Conservation (phyloP, 768 basidiomycete species). For the Lactarius akahatsu region DNA sequence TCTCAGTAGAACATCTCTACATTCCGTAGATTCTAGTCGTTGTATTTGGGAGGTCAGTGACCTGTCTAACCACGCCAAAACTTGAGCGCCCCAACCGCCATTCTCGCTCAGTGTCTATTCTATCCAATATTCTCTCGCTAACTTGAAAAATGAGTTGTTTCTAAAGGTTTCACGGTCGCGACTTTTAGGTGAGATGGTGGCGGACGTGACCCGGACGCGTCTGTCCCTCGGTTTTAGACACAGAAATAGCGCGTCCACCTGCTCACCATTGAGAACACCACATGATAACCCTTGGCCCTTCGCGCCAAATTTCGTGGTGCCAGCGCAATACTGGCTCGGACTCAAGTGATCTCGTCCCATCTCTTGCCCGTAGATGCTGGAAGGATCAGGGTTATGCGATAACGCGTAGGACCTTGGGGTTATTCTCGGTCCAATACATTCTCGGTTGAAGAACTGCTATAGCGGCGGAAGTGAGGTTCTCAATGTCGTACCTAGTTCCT, state of each 20-base stretch:
- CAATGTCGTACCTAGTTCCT: not conserved
- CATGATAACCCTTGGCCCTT: not conserved
- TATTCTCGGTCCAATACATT: not conserved
- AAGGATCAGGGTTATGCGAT: not conserved
- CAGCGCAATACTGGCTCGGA: constrained; percentile 10
- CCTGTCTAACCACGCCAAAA: not conserved
- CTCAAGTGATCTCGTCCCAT: not conserved
- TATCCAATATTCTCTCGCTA: no score
- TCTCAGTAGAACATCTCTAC: not conserved
- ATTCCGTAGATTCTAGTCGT: not conserved
- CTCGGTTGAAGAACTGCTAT: not conserved
- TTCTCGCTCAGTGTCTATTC: constrained; percentile 7
- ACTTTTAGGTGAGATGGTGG: not conserved
- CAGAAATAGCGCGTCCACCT: not conserved
- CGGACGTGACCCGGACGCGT: not conserved
- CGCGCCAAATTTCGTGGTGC: not conserved
- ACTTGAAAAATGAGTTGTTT: not conserved
- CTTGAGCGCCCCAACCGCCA: constrained; percentile 9
- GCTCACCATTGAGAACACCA: not conserved
- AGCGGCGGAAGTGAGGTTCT: not conserved
- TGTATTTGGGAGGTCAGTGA: not conserved
- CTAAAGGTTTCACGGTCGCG: not conserved
- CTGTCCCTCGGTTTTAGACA: not conserved
- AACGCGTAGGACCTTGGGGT: not conserved
- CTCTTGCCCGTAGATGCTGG: not conserved